phyloP scores from a whole-genome alignment of 2,329 filamentous ascomycete species.

The Geosmithia putterillii region DNA sequence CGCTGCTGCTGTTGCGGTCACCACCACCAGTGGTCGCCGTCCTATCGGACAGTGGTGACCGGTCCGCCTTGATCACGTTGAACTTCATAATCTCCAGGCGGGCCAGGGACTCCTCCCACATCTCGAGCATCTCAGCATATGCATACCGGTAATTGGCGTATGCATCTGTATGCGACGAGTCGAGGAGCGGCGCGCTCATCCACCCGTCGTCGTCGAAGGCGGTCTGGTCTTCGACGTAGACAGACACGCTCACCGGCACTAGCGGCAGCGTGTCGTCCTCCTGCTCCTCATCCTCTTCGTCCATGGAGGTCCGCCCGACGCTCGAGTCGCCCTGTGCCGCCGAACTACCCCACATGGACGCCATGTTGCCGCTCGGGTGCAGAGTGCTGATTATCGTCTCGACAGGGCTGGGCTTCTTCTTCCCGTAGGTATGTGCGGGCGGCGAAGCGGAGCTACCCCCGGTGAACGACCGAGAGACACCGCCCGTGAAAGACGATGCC shows the following conservation, averaged over 20 bases:
- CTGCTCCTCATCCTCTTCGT: slow-evolving; percentile 37
- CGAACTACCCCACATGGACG: slow-evolving; percentile 29
- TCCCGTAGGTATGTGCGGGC: slow-evolving; percentile 18
- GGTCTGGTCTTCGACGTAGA: slow-evolving; percentile 48
- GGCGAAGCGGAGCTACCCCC: slow-evolving; percentile 29
- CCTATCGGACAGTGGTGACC: slow-evolving; percentile 6
- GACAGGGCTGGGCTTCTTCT: slow-evolving; percentile 48
- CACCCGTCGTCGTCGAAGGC: slow-evolving; percentile 59
- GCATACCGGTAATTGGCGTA: slow-evolving; percentile 51
- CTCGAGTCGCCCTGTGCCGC: slow-evolving; percentile 32
- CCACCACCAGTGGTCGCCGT: too few species aligned
- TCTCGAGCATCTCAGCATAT: slow-evolving; percentile 57
- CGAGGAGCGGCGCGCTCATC: slow-evolving; percentile 45
- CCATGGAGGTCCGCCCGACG: slow-evolving; percentile 36
- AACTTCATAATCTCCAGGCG: slow-evolving; percentile 59
- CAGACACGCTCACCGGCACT: slow-evolving; percentile 36
- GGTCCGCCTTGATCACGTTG: slow-evolving; percentile 44
- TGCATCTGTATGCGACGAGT: slow-evolving; percentile 31
- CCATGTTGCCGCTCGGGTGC: slow-evolving; percentile 24
- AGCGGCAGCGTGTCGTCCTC: slow-evolving; percentile 25
- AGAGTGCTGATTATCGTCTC: slow-evolving; percentile 46
- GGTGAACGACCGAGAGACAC: slow-evolving; percentile 33
- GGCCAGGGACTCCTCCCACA: slow-evolving; percentile 51
- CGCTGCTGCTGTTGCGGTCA: slow-evolving; percentile 16
- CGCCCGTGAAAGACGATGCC: slow-evolving; percentile 41